phyloP scores from a whole-genome alignment of 2,329 filamentous ascomycete genomes.

The Alternaria hordeiaustralica region DNA sequence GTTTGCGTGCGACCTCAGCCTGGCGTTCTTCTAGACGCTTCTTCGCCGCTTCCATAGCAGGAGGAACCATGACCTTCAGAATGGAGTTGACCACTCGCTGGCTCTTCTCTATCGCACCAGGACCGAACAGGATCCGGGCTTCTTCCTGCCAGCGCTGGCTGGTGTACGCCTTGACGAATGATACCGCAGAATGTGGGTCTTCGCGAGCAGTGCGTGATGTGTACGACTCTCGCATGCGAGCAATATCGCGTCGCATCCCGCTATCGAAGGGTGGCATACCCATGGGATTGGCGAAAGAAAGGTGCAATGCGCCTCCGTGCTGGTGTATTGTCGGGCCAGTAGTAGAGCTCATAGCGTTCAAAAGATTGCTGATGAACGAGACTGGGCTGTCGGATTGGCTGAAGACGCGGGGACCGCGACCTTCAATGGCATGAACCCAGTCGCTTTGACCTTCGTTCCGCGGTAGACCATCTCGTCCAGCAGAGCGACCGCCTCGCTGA shows the following conservation, averaged over 20 bases:
- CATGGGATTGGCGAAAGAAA: constrained; percentile 56
- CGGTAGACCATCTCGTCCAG: constrained; percentile 31
- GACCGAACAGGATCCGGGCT: constrained; percentile 82
- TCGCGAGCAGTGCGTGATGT: constrained; percentile 50
- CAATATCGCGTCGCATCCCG: constrained; percentile 39
- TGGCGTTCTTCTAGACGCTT: constrained; percentile 74
- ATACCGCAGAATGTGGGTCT: constrained; percentile 75
- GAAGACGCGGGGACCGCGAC: constrained; percentile 53
- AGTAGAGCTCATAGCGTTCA: constrained; percentile 61
- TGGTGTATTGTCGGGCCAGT: constrained; percentile 37
- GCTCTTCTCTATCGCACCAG: constrained; percentile 70
- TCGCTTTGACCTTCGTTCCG: constrained; percentile 55
- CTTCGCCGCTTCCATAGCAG: constrained; percentile 82
- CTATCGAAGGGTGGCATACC: constrained; percentile 44
- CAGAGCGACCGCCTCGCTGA: constrained; percentile 62
- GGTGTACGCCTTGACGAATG: constrained; percentile 76
- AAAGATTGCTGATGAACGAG: constrained; percentile 64
- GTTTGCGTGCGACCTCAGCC: constrained; percentile 72
- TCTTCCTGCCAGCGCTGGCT: constrained; percentile 86
- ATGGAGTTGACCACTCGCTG: constrained; percentile 72
- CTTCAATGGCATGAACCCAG: constrained; percentile 61
- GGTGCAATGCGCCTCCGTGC: constrained; percentile 57
- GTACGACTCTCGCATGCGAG: constrained; percentile 39
- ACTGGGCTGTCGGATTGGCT: constrained; percentile 57
- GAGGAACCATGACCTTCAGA: constrained; percentile 76